A percentile compares a stretch with the other conserved stretches of the same genome.
phyloP scores from a whole-genome alignment of 164 flowering plant genomes.

The Macadamia integrifolia region DNA sequence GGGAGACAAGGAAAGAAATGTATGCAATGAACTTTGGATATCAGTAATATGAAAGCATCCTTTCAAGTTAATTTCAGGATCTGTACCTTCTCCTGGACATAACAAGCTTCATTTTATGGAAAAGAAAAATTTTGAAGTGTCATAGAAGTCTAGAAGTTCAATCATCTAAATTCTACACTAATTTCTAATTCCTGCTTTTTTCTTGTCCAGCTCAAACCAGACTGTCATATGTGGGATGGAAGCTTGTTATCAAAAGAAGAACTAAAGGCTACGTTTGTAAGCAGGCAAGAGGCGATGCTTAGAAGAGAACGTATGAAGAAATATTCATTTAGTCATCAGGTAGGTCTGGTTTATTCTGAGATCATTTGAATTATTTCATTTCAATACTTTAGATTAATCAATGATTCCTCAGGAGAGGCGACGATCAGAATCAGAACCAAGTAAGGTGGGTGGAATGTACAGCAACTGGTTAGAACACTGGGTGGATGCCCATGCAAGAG shows the following conservation, averaged over 20 bases:
- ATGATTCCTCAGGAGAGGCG: slow-evolving; percentile 24
- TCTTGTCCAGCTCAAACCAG: slow-evolving; percentile 42
- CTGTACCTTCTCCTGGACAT: no score
- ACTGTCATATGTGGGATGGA: slow-evolving; percentile 45
- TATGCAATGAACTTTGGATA: not conserved
- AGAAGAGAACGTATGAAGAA: slow-evolving; percentile 50
- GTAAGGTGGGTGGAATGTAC: slow-evolving; percentile 30
- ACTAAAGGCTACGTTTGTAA: slow-evolving; percentile 29
- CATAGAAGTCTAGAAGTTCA: not conserved
- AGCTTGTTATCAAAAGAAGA: slow-evolving; percentile 48
- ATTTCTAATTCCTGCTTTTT: slow-evolving; percentile 19
- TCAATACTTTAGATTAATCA: not conserved
- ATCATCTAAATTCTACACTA: not conserved
- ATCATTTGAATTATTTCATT: not conserved
- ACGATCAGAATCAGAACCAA: slow-evolving; percentile 41
- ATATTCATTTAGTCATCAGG: slow-evolving; percentile 45
- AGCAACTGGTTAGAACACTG: slow-evolving; percentile 70
- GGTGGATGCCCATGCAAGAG: slow-evolving; percentile 50
- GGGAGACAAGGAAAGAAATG: slow-evolving; percentile 11
- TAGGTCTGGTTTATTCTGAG: slow-evolving; percentile 12
- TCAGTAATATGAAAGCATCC: not conserved
- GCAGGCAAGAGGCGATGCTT: slow-evolving; percentile 42
- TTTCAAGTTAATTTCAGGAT: not conserved
- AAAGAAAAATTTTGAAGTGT: not conserved
- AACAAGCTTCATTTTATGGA: not conserved